A percentile compares a stretch with the other conserved stretches of the same genome.
phyloP scores from a whole-genome alignment of 345 rosid species.

The Microthlaspi erraticum region DNA sequence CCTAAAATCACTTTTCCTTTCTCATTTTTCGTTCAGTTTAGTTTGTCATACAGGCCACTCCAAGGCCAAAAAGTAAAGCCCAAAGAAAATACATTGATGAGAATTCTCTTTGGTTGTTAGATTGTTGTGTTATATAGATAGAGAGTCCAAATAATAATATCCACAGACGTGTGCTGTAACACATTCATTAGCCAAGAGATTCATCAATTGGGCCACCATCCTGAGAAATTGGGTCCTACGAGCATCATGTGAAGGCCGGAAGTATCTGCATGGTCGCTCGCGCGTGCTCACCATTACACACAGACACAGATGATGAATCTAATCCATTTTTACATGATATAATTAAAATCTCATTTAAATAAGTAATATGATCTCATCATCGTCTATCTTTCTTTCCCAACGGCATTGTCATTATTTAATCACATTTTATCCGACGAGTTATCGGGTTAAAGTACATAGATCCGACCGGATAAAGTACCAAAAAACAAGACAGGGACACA shows the following conservation, averaged over 20 bases:
- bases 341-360: no score
- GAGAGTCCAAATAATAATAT: no score
- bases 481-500: background rate
- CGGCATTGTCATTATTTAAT: conserved; percentile 22
- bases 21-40: background rate
- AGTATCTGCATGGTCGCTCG: no score
- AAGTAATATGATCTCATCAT: no score
- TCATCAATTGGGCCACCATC: background rate
- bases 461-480: background rate
- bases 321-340: no score
- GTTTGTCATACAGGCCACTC: no score
- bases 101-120: no score
- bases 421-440: conserved; percentile 15
- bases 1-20: background rate
- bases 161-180: no score
- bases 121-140: no score
- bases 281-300: no score
- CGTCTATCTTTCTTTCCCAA: background rate
- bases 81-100: background rate
- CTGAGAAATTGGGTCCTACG: background rate
- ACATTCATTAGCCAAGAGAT: background rate
- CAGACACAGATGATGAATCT: no score
- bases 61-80: background rate
- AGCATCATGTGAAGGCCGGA: background rate
- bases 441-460: conserved; percentile 8